These are phyloP conservation scores for Narthecium ossifragum DNA, from an alignment of 106 monocot genomes.

Conservation along the genomic window DNA sequence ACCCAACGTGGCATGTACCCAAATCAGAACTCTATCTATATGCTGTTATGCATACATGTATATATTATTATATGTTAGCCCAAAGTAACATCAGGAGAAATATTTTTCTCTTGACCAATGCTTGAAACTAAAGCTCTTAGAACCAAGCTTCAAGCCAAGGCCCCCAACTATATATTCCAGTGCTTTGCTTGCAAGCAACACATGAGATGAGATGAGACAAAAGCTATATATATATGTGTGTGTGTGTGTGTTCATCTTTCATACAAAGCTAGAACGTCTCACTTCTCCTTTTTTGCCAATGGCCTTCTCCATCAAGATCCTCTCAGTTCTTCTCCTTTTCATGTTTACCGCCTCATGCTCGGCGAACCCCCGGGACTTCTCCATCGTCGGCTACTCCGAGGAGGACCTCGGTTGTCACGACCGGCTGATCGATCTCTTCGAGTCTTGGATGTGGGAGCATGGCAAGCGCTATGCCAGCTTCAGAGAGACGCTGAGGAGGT, in stretches of 20 bases:
- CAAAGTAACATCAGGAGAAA: neutral
- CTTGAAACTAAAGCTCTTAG: neutral
- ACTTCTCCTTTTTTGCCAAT: neutral
- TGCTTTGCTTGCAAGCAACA: constrained; percentile 13
- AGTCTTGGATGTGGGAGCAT: constrained; percentile 27
- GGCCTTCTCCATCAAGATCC: constrained; percentile 9
- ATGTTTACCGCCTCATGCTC: neutral
- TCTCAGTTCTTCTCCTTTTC: constrained; percentile 11
- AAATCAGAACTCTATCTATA: neutral
- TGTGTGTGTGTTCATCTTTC: neutral
- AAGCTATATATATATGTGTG: constrained; percentile 8
- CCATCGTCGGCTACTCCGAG: constrained; percentile 18
- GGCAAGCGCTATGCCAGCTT: constrained; percentile 18
- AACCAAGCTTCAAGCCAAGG: constrained; percentile 9
- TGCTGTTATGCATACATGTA: neutral
- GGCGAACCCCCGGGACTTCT: constrained; percentile 6
- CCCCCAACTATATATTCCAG: neutral
- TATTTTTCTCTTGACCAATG: neutral
- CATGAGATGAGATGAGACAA: neutral
- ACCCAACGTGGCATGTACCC: neutral
- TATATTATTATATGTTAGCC: neutral
- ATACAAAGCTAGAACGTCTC: neutral
- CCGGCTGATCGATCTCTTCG: constrained; percentile 19
- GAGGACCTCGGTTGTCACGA: constrained; percentile 13
- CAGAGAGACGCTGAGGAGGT: constrained; percentile 28